Evolutionary conservation across 192 early-diverging fungal species (phyloP).

Genomic region (Diversispora eburnea): DNA sequence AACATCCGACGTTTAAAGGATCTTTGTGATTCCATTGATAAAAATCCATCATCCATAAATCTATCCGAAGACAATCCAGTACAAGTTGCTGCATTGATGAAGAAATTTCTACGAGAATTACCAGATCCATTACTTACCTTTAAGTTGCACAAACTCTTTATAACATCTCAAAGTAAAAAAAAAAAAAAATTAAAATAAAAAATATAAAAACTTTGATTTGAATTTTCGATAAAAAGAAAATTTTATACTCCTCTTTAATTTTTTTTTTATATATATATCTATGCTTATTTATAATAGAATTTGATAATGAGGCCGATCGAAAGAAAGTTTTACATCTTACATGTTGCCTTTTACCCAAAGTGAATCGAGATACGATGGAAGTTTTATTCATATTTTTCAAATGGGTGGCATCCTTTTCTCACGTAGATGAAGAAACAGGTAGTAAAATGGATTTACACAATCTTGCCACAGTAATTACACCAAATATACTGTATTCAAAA

Average conservation of each 20-base stretch:
- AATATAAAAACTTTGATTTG: background rate
- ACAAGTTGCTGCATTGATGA: constrained; percentile 91
- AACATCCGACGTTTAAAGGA: constrained; percentile 91
- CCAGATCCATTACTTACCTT: constrained; percentile 94
- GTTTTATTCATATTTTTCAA: constrained; percentile 86
- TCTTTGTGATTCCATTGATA: constrained; percentile 79
- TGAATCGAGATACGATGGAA: constrained; percentile 88
- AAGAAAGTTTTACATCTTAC: constrained; percentile 76
- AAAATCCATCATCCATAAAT: constrained; percentile 70
- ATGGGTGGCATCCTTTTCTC: constrained; percentile 77
- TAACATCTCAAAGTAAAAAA: constrained; percentile 72
- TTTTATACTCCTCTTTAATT: background rate
- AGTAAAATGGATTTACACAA: constrained; percentile 94
- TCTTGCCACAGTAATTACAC: constrained; percentile 90
- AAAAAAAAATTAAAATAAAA: too few relatives aligned
- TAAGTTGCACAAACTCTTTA: constrained; percentile 81
- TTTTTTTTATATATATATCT: background rate
- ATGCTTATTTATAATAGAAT: constrained; percentile 35
- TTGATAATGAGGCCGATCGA: constrained; percentile 49
- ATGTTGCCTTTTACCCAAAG: constrained; percentile 80
- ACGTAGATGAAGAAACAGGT: constrained; percentile 65
- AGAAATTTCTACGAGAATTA: constrained; percentile 94
- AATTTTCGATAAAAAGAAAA: background rate
- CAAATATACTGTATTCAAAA: constrained; percentile 87
- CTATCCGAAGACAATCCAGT: constrained; percentile 73